Evolutionary conservation across 1,284 basidiomycete genomes (phyloP).

Genomic region (Flammula alnicola): DNA sequence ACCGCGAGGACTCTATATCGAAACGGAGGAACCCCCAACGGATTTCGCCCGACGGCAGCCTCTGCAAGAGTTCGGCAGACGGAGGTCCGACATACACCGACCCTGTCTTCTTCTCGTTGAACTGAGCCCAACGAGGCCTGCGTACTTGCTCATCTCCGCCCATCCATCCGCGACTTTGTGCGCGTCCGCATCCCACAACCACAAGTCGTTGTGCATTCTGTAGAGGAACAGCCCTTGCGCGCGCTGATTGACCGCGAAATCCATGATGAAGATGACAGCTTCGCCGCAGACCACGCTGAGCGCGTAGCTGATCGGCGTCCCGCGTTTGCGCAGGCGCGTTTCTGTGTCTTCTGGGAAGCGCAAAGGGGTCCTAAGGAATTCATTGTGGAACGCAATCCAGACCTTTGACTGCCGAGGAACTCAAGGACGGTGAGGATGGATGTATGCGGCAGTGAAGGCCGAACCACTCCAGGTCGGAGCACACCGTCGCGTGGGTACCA

Average conservation of each 20-base stretch:
- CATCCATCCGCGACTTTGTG: slow-evolving; percentile 38
- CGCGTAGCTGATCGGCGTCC: slow-evolving; percentile 41
- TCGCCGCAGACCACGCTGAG: slow-evolving; percentile 44
- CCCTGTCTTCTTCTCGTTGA: slow-evolving; percentile 46
- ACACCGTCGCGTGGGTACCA: slow-evolving; percentile 36
- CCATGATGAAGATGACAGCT: slow-evolving; percentile 44
- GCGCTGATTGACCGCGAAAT: slow-evolving; percentile 47
- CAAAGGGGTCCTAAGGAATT: slow-evolving; percentile 41
- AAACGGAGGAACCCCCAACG: slow-evolving; percentile 49
- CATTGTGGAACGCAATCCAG: slow-evolving; percentile 42
- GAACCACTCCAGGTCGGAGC: slow-evolving; percentile 50
- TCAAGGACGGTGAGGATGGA: slow-evolving; percentile 43
- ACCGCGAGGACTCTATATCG: slow-evolving; percentile 33
- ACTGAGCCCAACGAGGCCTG: slow-evolving; percentile 39
- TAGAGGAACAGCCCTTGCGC: slow-evolving; percentile 44
- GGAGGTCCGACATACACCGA: slow-evolving; percentile 37
- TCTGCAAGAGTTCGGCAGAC: slow-evolving; percentile 7
- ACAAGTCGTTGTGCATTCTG: slow-evolving; percentile 47
- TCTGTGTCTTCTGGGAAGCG: slow-evolving; percentile 37
- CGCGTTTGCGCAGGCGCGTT: slow-evolving; percentile 35
- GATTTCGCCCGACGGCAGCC: slow-evolving; percentile 41
- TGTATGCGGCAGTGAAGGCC: slow-evolving; percentile 47
- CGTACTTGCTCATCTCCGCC: slow-evolving; percentile 43
- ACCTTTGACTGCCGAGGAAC: slow-evolving; percentile 42
- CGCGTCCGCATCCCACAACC: slow-evolving; percentile 41